Conservation (phyloP, 441 rosid genomes). For the Francoa sonchifolia region DNA sequence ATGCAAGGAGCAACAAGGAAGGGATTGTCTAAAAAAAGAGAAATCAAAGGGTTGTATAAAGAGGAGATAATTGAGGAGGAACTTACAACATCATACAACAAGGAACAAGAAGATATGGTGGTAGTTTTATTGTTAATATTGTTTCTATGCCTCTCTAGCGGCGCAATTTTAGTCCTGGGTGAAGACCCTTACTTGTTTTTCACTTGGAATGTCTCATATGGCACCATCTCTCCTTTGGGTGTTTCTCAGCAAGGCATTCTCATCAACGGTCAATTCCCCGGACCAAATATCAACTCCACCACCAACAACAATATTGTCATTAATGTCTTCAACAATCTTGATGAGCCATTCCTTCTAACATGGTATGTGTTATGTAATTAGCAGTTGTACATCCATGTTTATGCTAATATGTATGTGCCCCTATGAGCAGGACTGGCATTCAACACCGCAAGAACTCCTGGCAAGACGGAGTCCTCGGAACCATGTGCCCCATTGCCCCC, state of each 20-base stretch:
- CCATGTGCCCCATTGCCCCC: conserved; percentile 71
- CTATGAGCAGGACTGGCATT: conserved; percentile 45
- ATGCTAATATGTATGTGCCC: conserved; percentile 6
- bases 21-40: too few relatives aligned
- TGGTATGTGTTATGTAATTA: too few relatives aligned
- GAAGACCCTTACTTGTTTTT: conserved; percentile 13
- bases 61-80: too few relatives aligned
- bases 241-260: conserved; percentile 49
- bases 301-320: conserved; percentile 45
- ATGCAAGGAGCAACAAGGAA: too few relatives aligned
- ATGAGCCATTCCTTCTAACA: conserved; percentile 55
- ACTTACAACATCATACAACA: too few relatives aligned
- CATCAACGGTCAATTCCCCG: conserved; percentile 54
- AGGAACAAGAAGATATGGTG: too few relatives aligned
- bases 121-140: too few relatives aligned
- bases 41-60: too few relatives aligned
- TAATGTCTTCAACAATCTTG: conserved; percentile 56
- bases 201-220: conserved; percentile 57
- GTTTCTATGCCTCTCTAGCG: too few relatives aligned
- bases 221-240: conserved; percentile 43
- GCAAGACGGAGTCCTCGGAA: conserved; percentile 79
- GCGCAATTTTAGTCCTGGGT: too few relatives aligned
- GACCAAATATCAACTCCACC: conserved; percentile 54
- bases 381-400: too few relatives aligned
- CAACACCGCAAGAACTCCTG: conserved; percentile 60